Conservation (phyloP, 129 eudicot genomes). For the Escallonia rubra region DNA sequence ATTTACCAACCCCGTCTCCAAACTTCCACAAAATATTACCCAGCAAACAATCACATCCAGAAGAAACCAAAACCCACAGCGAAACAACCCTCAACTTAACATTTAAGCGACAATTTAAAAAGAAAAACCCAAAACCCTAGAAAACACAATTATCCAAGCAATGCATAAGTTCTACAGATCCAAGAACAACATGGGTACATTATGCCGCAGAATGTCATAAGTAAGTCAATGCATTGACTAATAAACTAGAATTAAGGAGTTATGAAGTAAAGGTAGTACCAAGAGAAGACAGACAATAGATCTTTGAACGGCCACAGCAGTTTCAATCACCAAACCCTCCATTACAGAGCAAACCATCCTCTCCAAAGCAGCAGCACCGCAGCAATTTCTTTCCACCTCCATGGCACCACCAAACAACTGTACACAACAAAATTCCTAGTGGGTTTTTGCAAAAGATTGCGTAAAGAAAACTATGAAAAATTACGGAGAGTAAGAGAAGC, state of each 20-base stretch:
- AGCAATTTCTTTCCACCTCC: constrained; percentile 4
- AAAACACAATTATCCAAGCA: too few relatives aligned
- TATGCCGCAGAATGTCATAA: too few relatives aligned
- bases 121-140: too few relatives aligned
- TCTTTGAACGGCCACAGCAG: constrained; percentile 24
- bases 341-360: background rate
- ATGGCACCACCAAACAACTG: background rate
- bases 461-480: too few relatives aligned
- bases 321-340: constrained; percentile 10
- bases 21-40: background rate
- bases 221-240: too few relatives aligned
- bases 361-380: constrained; percentile 8
- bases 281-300: constrained; percentile 35
- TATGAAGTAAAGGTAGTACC: constrained; percentile 22
- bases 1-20: background rate
- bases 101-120: too few relatives aligned
- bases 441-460: too few relatives aligned
- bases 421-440: too few relatives aligned
- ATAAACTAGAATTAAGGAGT: background rate
- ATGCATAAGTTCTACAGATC: too few relatives aligned
- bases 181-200: too few relatives aligned
- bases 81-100: constrained; percentile 4
- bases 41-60: background rate
- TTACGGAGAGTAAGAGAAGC: too few relatives aligned
- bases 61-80: too few relatives aligned